A percentile compares a stretch with the other conserved stretches of the same genome.
phyloP scores from a whole-genome alignment of 2,329 filamentous ascomycete genomes.

The Colletotrichum abscissum region DNA sequence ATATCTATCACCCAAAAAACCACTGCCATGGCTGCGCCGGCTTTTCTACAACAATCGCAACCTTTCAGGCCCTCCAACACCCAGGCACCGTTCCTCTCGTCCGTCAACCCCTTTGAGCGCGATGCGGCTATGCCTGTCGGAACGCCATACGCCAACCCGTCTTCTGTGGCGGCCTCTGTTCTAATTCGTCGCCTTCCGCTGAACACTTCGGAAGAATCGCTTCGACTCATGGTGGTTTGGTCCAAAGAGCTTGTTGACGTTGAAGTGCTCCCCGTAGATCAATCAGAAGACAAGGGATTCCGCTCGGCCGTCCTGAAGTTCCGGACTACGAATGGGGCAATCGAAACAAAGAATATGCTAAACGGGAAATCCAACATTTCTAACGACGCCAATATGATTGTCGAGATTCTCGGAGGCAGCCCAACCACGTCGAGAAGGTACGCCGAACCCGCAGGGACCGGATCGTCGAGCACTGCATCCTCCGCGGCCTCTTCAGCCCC shows the following conservation, averaged over 20 bases:
- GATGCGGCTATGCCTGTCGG: slow-evolving; percentile 54
- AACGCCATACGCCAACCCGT: slow-evolving; percentile 50
- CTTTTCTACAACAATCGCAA: slow-evolving; percentile 54
- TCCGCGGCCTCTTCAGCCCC: slow-evolving; percentile 54
- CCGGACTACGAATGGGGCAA: slow-evolving; percentile 62
- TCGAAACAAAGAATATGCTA: slow-evolving; percentile 67
- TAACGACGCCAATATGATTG: slow-evolving; percentile 63
- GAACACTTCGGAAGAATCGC: slow-evolving; percentile 63
- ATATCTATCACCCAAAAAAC: slow-evolving; percentile 42
- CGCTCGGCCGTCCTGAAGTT: slow-evolving; percentile 66
- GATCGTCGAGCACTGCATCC: slow-evolving; percentile 49
- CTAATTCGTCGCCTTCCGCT: slow-evolving; percentile 66
- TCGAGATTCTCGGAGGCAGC: slow-evolving; percentile 65
- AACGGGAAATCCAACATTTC: slow-evolving; percentile 65
- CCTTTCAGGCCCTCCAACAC: slow-evolving; percentile 51
- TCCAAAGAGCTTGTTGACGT: slow-evolving; percentile 65
- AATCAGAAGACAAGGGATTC: slow-evolving; percentile 61
- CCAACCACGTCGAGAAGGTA: slow-evolving; percentile 45
- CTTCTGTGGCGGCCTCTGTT: slow-evolving; percentile 53
- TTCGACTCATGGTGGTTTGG: slow-evolving; percentile 69
- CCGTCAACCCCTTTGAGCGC: slow-evolving; percentile 52
- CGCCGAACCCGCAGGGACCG: slow-evolving; percentile 38
- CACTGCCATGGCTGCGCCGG: slow-evolving; percentile 57
- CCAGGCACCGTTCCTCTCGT: slow-evolving; percentile 47
- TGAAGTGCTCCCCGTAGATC: slow-evolving; percentile 61